Conservation (phyloP, 805 yeast species). For the Nakazawaea ishiwadae region DNA sequence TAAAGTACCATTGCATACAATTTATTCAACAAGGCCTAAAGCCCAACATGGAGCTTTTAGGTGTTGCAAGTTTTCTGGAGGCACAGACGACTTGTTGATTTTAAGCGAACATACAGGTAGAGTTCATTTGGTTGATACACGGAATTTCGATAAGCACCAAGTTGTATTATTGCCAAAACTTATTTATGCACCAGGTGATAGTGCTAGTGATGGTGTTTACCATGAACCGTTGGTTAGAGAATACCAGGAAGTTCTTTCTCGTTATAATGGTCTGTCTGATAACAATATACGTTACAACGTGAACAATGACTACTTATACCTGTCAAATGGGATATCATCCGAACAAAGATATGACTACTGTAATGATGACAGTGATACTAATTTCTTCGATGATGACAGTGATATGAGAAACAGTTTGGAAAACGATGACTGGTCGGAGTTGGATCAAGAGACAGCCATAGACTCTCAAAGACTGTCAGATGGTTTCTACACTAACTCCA, state of each 20-base stretch:
- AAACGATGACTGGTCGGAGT: constrained; percentile 7
- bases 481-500: constrained; percentile 6
- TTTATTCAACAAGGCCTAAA: constrained; percentile 56
- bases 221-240: constrained; percentile 12
- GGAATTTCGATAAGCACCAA: constrained; percentile 70
- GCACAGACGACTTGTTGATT: constrained; percentile 70
- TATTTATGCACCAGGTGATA: constrained; percentile 15
- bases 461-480: constrained; percentile 4
- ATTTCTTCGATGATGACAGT: constrained; percentile 2
- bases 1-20: constrained; percentile 44
- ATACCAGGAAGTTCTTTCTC: constrained; percentile 8
- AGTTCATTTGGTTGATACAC: constrained; percentile 77
- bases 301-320: constrained; percentile 7
- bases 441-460: constrained; percentile 6
- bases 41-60: constrained; percentile 36
- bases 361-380: neutral
- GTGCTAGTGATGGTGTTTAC: neutral
- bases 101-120: constrained; percentile 84
- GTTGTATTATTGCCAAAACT: constrained; percentile 63
- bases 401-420: neutral
- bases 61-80: constrained; percentile 49
- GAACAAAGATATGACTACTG: neutral
- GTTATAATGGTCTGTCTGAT: constrained; percentile 5
- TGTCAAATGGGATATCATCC: constrained; percentile 11
- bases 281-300: constrained; percentile 1